A percentile compares a stretch with the other conserved stretches of the same genome.
phyloP scores from a whole-genome alignment of 2,329 filamentous ascomycete genomes.

The Cladosporium sp. region DNA sequence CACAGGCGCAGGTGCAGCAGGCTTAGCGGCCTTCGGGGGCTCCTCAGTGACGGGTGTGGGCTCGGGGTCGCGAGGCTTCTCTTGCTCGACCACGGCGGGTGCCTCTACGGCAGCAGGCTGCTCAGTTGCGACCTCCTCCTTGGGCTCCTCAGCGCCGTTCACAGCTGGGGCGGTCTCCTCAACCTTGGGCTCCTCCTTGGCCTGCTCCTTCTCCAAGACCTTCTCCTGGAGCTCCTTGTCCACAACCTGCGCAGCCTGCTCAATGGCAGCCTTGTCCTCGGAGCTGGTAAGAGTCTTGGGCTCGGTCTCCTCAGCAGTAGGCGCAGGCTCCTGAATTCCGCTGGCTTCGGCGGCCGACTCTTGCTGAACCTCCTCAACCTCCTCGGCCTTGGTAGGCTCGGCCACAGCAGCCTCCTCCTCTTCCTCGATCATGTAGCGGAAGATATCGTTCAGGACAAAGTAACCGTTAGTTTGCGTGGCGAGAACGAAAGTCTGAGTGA shows the following conservation, averaged over 20 bases:
- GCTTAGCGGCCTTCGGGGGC: constrained; percentile 33
- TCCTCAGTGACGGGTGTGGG: constrained; percentile 52
- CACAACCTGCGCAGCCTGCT: constrained; percentile 53
- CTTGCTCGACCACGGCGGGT: constrained; percentile 40
- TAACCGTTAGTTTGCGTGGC: constrained; percentile 95
- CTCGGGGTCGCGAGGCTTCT: constrained; percentile 65
- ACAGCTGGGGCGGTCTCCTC: constrained; percentile 34
- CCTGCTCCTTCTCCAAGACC: constrained; percentile 38
- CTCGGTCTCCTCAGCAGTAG: constrained; percentile 38
- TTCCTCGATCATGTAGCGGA: constrained; percentile 87
- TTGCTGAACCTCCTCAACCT: constrained; percentile 23
- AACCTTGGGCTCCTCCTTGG: constrained; percentile 17
- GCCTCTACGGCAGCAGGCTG: constrained; percentile 35
- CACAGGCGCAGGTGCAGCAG: constrained; percentile 56
- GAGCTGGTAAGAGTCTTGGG: constrained; percentile 34
- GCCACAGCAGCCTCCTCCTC: constrained; percentile 62
- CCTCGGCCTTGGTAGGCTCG: constrained; percentile 37
- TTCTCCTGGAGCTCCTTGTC: constrained; percentile 76
- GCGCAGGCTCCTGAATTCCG: constrained; percentile 44
- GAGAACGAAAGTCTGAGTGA: constrained; percentile 96
- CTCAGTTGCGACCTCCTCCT: constrained; percentile 33
- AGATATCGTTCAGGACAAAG: constrained; percentile 97
- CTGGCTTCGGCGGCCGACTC: constrained; percentile 34
- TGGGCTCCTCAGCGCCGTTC: constrained; percentile 43
- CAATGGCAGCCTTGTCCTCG: constrained; percentile 39